Conservation (phyloP, 208 protist genomes). For the Wallacemonas collosoma region DNA sequence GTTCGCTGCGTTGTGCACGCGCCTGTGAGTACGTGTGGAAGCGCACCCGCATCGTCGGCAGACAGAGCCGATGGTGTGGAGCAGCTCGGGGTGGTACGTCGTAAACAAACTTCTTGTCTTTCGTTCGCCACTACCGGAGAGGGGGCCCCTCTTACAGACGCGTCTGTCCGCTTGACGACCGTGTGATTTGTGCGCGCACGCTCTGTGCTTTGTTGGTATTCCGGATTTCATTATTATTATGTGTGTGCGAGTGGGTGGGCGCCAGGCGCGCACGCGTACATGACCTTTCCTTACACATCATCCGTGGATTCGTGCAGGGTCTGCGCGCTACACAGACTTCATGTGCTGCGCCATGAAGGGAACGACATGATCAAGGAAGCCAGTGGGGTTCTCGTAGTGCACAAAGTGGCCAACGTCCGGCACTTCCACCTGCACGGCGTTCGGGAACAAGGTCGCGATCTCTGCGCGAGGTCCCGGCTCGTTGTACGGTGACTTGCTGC, state of each 20-base stretch:
- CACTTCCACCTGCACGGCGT: conserved; percentile 62
- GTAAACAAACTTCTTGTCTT: too few species aligned
- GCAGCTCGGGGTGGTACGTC: too few species aligned
- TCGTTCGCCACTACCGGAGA: too few species aligned
- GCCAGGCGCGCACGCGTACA: not conserved
- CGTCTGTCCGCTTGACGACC: too few species aligned
- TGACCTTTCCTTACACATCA: not conserved
- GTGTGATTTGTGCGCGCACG: too few species aligned
- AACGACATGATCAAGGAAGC: conserved; percentile 62
- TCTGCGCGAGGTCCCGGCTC: conserved; percentile 30
- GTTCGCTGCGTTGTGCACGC: too few species aligned
- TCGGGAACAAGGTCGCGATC: conserved; percentile 66
- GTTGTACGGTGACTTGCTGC: conserved; percentile 80
- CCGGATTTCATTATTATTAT: not conserved
- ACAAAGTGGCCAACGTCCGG: conserved; percentile 80
- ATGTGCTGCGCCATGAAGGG: conserved; percentile 67
- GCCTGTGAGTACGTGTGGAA: too few species aligned
- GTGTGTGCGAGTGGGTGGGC: not conserved
- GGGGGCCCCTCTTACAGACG: too few species aligned
- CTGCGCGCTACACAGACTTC: not conserved
- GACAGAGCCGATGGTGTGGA: too few species aligned
- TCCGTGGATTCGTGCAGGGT: not conserved
- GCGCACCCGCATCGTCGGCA: too few species aligned
- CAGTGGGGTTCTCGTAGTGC: conserved; percentile 81
- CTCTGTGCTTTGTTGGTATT: too few species aligned